Evolutionary conservation across 371 early-diverging fungal species (phyloP).

Genomic region (Mucor indicus): DNA sequence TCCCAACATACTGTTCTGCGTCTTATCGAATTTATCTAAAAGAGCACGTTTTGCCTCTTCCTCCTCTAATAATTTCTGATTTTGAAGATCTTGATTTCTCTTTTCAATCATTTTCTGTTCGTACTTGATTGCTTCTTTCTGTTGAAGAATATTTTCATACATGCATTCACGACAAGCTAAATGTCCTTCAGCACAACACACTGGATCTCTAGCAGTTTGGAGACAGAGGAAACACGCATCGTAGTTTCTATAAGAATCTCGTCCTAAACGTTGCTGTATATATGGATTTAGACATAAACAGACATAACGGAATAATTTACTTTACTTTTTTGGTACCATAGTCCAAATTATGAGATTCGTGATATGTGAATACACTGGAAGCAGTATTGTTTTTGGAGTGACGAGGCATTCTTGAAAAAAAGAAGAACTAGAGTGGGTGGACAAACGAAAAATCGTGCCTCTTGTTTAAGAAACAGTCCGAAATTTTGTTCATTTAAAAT

Average conservation of each 20-base stretch:
- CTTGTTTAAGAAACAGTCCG: no score
- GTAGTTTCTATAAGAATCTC: slow-evolving; percentile 83
- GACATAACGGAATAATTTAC: not conserved
- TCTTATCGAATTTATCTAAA: slow-evolving; percentile 62
- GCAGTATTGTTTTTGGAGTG: slow-evolving; percentile 98
- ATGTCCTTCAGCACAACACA: slow-evolving; percentile 82
- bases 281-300: not conserved
- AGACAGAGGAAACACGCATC: slow-evolving; percentile 92
- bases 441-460: not conserved
- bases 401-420: slow-evolving; percentile 62
- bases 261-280: slow-evolving; percentile 75
- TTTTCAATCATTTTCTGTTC: slow-evolving; percentile 57
- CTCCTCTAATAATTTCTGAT: slow-evolving; percentile 36
- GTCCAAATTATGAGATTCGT: slow-evolving; percentile 80
- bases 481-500: no score
- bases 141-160: slow-evolving; percentile 81
- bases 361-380: slow-evolving; percentile 91
- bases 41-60: slow-evolving; percentile 51
- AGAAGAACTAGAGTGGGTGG: slow-evolving; percentile 1
- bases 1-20: slow-evolving; percentile 59
- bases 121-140: slow-evolving; percentile 77
- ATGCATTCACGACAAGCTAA: slow-evolving; percentile 89
- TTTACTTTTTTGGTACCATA: slow-evolving; percentile 89
- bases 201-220: slow-evolving; percentile 81
- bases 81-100: slow-evolving; percentile 67